Base-by-base conservation (phyloP, 2,329 filamentous ascomycete species). In the Eurotiales sp. region DNA sequence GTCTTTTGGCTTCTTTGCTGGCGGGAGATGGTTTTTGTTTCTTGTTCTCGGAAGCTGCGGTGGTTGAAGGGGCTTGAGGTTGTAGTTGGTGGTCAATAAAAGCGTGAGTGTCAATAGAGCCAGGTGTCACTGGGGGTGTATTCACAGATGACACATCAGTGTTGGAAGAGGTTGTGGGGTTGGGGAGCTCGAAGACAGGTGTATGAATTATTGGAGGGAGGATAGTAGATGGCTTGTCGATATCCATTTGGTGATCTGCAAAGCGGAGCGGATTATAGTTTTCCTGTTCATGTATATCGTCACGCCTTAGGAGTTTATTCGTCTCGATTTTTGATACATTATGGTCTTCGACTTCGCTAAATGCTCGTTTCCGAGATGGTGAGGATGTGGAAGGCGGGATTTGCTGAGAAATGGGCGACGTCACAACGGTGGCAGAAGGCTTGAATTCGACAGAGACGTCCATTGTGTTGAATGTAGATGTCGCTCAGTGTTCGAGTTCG, bases 301-400 rank as follows among this genome's bases (percentile, higher is more conserved):
- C 17, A 14, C 42, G 11, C 15, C 37, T 36, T 27, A 32, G 46
- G 4, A 32, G 7, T 25, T 47, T 55, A 12, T 30, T n/a, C 3
- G 25, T 37, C 14, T 50, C 46, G 2, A 17, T 14, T 3, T 25
- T 46, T 12, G 15, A 25, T 39, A 36, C 17, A 11, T 39, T 43
- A 11, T 48, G 34, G 6, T 48, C 50, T 3, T 53, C 46, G 0
- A 55, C 50, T 19, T 55, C 53, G 17, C 30, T 47, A 22, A 55
- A 55, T 12, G 53, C 22, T 27, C 53, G 46, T 32, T 55, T 55
- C 11, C 46, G 22, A 12, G 40, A 53, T 12, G 49, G 11, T 4
- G 45, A 47, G 4, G 53, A 14, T 12, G 45, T 39, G 21, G 34
- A 2, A 17, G 43, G n/a, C n/a, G 22, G 39, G n/a, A n/a, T n/a